phyloP scores from a whole-genome alignment of 768 basidiomycete species.

The Tylopilus sp. region DNA sequence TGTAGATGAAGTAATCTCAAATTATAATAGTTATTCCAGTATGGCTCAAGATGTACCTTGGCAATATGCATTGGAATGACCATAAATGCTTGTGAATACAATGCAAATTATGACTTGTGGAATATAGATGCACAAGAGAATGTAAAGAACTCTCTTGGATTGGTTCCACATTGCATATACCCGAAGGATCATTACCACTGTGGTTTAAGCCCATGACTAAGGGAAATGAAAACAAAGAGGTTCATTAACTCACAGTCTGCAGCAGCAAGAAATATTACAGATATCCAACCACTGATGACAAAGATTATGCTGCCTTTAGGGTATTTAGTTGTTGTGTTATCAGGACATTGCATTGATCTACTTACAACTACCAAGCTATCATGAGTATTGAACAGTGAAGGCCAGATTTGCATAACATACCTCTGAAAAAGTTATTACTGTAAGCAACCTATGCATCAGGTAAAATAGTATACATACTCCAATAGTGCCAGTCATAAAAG shows the following conservation, averaged over 20 bases:
- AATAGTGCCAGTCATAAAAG: constrained; percentile 1
- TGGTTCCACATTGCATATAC: not conserved
- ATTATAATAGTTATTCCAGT: not conserved
- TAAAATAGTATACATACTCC: not conserved
- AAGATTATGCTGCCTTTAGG: not conserved
- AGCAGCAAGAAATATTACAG: not conserved
- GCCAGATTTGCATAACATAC: not conserved
- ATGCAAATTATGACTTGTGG: not conserved
- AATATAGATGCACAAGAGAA: not conserved
- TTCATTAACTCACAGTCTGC: not conserved
- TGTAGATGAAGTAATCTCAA: not conserved
- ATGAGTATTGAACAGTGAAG: not conserved
- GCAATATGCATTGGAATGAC: not conserved
- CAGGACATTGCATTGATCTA: too few species aligned
- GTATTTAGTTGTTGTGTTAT: not conserved
- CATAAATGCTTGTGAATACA: not conserved
- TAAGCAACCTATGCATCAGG: too few species aligned
- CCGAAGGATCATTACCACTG: not conserved
- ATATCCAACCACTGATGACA: not conserved
- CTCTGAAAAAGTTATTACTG: not conserved
- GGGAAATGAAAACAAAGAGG: not conserved
- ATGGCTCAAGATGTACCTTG: not conserved
- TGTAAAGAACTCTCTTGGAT: not conserved
- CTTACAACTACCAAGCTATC: not conserved
- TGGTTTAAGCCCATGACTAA: not conserved